A percentile compares a stretch with the other conserved stretches of the same genome.
These are phyloP conservation scores for Halteria grandinella DNA, from an alignment of 73 alveolate species.

Conservation along the genomic window DNA sequence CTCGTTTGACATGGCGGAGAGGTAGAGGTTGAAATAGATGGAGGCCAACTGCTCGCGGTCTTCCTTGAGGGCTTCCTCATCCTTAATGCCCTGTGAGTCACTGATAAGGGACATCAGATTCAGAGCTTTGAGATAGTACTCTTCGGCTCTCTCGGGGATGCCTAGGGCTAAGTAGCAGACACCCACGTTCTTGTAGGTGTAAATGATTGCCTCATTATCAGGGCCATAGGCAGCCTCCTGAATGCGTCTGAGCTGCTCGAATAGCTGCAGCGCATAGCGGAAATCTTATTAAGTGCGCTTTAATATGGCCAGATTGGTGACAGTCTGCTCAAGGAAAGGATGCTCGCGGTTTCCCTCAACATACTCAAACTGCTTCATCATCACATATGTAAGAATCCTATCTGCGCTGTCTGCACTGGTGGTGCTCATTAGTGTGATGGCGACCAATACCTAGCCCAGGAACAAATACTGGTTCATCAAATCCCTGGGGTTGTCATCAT, in stretches of 20 bases:
- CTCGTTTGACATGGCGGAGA: not conserved
- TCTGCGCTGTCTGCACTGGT: slow-evolving; percentile 1
- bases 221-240: slow-evolving; percentile 1
- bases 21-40: not conserved
- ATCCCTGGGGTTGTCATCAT: not conserved
- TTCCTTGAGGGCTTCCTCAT: slow-evolving; percentile 15
- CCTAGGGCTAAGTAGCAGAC: not conserved
- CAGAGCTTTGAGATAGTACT: slow-evolving; percentile 1
- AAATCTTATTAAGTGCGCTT: not conserved
- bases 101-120: no score
- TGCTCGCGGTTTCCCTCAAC: slow-evolving; percentile 1
- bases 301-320: slow-evolving; percentile 8
- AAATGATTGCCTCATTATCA: not conserved
- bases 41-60: slow-evolving; percentile 13
- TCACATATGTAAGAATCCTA: not conserved
- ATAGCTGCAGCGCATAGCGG: not conserved
- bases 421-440: slow-evolving; percentile 7
- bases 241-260: not conserved
- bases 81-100: no score
- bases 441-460: slow-evolving; percentile 28
- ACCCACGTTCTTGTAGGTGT: slow-evolving; percentile 18
- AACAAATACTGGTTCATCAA: slow-evolving; percentile 21
- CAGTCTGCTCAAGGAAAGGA: slow-evolving; percentile 37
- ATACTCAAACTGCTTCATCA: not conserved
- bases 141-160: not conserved